Percentiles rank a stretch among this genome's conserved stretches.
phyloP scores from a whole-genome alignment of 1,284 basidiomycete genomes.

The Rhodotorula sp. region DNA sequence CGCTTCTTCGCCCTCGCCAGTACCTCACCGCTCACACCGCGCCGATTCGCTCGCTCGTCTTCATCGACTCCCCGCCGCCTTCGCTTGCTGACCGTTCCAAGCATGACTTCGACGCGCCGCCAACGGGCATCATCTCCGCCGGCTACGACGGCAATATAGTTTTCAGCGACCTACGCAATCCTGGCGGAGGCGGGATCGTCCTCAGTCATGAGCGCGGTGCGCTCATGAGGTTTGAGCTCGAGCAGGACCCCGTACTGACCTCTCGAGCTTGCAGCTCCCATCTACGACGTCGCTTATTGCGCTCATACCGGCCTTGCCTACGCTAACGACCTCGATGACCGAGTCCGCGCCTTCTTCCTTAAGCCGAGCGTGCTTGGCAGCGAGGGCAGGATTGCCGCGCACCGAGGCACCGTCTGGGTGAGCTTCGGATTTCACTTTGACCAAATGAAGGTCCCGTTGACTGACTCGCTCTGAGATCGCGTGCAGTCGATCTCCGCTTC shows the following conservation, averaged over 20 bases:
- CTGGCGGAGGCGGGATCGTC: constrained; percentile 55
- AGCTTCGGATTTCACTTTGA: constrained; percentile 26
- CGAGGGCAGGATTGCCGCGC: constrained; percentile 16
- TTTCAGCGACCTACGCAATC: constrained; percentile 70
- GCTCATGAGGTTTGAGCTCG: neutral
- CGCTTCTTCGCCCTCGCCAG: constrained; percentile 51
- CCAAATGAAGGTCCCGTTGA: neutral
- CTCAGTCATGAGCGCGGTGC: constrained; percentile 68
- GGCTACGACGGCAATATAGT: constrained; percentile 74
- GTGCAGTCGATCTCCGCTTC: constrained; percentile 68
- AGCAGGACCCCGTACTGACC: no score
- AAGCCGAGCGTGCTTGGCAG: constrained; percentile 24
- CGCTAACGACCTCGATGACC: constrained; percentile 35
- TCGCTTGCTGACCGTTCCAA: constrained; percentile 47
- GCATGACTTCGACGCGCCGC: constrained; percentile 57
- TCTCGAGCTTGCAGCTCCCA: constrained; percentile 10
- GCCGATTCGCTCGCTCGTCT: constrained; percentile 69
- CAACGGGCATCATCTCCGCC: constrained; percentile 68
- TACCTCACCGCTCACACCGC: constrained; percentile 71
- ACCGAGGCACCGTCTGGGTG: constrained; percentile 75
- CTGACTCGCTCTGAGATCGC: neutral
- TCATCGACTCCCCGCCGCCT: constrained; percentile 65
- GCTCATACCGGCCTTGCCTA: constrained; percentile 28
- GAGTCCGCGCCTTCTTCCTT: constrained; percentile 21
- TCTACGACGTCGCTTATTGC: constrained; percentile 18